Evolutionary conservation across 768 basidiomycete genomes (phyloP).

Genomic region (Clitopilus passeckerianus): DNA sequence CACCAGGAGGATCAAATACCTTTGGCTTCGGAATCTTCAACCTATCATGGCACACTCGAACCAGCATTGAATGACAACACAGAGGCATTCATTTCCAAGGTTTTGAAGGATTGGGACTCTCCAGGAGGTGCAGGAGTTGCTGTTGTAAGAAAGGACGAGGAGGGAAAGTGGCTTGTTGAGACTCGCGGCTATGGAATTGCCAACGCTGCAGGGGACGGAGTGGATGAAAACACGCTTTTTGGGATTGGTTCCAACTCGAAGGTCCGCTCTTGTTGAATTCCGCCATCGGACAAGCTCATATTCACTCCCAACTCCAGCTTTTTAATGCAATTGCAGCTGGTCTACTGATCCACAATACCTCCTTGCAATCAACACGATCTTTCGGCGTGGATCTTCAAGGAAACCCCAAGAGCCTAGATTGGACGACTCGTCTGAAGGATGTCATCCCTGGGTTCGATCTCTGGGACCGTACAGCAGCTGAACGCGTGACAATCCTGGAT

Average conservation of each 20-base stretch:
- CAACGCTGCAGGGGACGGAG: not conserved
- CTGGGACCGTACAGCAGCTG: constrained; percentile 15
- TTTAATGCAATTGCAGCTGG: constrained; percentile 18
- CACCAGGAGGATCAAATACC: not conserved
- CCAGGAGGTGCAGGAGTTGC: constrained; percentile 10
- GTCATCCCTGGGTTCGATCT: constrained; percentile 19
- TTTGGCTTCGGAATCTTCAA: not conserved
- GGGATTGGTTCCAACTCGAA: constrained; percentile 14
- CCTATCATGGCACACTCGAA: not conserved
- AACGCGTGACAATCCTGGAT: constrained; percentile 16
- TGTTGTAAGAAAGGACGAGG: constrained; percentile 5
- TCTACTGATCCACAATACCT: constrained; percentile 20
- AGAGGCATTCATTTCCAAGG: constrained; percentile 5
- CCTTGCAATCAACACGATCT: constrained; percentile 11
- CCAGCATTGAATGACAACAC: constrained; percentile 2
- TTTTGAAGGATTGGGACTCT: constrained; percentile 6
- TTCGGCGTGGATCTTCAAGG: not conserved
- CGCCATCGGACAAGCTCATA: not conserved
- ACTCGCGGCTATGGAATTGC: constrained; percentile 13
- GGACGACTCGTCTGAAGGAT: constrained; percentile 16
- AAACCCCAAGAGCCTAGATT: not conserved
- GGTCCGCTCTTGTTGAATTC: not conserved
- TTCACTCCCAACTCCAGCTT: constrained; percentile 9
- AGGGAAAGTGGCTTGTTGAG: constrained; percentile 9
- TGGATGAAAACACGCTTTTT: not conserved